Percentiles rank a stretch among this genome's conserved stretches.
phyloP scores from a whole-genome alignment of 1,284 basidiomycete species.

The Athelia sp. region DNA sequence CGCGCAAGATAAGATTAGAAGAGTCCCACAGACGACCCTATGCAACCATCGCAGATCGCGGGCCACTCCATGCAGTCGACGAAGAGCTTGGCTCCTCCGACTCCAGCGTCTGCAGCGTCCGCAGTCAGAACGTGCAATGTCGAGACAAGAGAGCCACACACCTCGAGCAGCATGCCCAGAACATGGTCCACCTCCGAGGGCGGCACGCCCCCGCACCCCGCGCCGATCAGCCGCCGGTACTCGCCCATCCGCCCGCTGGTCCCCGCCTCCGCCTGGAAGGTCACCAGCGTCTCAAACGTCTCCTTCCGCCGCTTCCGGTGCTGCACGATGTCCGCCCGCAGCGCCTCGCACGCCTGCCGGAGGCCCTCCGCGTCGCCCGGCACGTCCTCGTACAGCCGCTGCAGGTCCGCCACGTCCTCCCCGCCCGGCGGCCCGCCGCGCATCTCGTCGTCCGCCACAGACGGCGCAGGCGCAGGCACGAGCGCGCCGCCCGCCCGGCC shows the following conservation, averaged over 20 bases:
- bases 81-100: conserved; percentile 66
- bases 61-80: conserved; percentile 33
- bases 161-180: conserved; percentile 80
- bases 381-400: conserved; percentile 49
- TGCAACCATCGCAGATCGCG: conserved; percentile 8
- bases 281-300: conserved; percentile 71
- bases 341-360: conserved; percentile 51
- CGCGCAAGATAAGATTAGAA: not conserved
- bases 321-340: conserved; percentile 62
- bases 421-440: conserved; percentile 28
- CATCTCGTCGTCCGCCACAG: conserved; percentile 39
- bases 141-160: conserved; percentile 27
- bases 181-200: conserved; percentile 82
- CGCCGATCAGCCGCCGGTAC: conserved; percentile 81
- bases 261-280: conserved; percentile 83
- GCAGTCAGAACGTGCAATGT: not conserved
- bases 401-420: conserved; percentile 63
- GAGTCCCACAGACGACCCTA: not conserved
- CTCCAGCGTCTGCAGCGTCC: conserved; percentile 54
- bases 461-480: conserved; percentile 40
- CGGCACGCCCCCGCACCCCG: conserved; percentile 86
- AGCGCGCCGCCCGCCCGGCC: conserved; percentile 51
- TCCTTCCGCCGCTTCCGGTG: conserved; percentile 64
- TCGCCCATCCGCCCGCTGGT: conserved; percentile 85
- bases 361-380: conserved; percentile 56